Conservation (phyloP, 768 basidiomycete genomes). For the Boletus rex-veris region DNA sequence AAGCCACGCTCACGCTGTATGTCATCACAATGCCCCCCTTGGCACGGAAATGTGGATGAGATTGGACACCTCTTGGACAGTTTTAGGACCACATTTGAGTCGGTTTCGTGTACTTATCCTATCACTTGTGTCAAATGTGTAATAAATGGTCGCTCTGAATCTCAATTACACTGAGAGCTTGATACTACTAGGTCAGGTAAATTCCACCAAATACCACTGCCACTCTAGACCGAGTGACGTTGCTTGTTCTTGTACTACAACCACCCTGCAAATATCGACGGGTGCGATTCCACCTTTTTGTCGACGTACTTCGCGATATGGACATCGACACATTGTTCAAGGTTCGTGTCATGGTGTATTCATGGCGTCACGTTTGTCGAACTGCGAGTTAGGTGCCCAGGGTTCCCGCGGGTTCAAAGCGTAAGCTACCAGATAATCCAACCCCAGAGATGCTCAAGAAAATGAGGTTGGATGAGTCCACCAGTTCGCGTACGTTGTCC, state of each 20-base stretch:
- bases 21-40: conserved; percentile 5
- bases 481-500: conserved; percentile 1
- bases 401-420: conserved; percentile 61
- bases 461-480: conserved; percentile 53
- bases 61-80: background rate
- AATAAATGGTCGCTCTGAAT: background rate
- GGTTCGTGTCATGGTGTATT: conserved; percentile 22
- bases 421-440: conserved; percentile 73
- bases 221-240: no score
- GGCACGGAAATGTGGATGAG: conserved; percentile 7
- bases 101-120: background rate
- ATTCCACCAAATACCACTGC: no score
- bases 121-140: conserved; percentile 4
- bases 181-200: no score
- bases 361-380: background rate
- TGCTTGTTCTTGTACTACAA: background rate
- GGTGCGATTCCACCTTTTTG: background rate
- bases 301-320: conserved; percentile 27
- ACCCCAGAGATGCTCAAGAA: conserved; percentile 81
- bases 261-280: background rate
- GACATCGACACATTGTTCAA: conserved; percentile 52
- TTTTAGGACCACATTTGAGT: background rate
- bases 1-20: conserved; percentile 24
- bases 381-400: conserved; percentile 53
- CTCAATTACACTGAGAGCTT: no score